Percentiles rank a stretch among this genome's conserved stretches.
Evolutionary conservation across 129 eudicot genomes (phyloP).

Genomic region (Erigeron canadensis): DNA sequence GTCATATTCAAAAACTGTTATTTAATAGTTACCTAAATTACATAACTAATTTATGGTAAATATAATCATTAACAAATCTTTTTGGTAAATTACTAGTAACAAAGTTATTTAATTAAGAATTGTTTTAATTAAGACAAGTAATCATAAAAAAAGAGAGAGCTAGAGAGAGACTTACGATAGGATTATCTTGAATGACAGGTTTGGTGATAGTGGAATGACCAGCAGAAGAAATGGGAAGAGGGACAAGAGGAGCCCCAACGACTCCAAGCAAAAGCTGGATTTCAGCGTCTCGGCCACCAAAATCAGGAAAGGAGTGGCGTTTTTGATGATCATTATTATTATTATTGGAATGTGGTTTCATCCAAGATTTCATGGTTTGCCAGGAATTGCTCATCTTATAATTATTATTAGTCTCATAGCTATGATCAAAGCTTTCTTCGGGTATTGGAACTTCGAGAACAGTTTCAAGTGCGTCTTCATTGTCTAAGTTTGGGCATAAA

Average conservation of each 20-base stretch:
- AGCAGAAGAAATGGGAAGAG: slow-evolving; percentile 55
- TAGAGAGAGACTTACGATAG: slow-evolving; percentile 59
- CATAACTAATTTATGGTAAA: too few species aligned
- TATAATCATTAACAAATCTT: too few species aligned
- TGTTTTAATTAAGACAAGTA: background rate
- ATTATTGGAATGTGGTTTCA: slow-evolving; percentile 39
- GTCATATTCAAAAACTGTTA: too few species aligned
- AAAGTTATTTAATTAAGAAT: background rate
- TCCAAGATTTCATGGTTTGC: slow-evolving; percentile 76
- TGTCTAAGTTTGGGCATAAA: slow-evolving; percentile 72
- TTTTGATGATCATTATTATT: too few species aligned
- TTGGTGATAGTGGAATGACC: slow-evolving; percentile 34
- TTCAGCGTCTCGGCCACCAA: slow-evolving; percentile 52
- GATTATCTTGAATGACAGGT: slow-evolving; percentile 54
- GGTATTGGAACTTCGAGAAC: slow-evolving; percentile 98
- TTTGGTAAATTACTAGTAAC: background rate
- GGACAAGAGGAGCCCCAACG: slow-evolving; percentile 88
- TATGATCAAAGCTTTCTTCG: slow-evolving; percentile 53
- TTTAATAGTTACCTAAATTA: too few species aligned
- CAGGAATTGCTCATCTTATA: slow-evolving; percentile 45
- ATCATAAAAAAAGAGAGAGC: too few species aligned
- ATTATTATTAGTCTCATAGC: background rate
- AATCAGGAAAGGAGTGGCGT: slow-evolving; percentile 34
- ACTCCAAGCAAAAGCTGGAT: slow-evolving; percentile 87
- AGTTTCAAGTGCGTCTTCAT: slow-evolving; percentile 86